phyloP scores from a whole-genome alignment of 2,329 filamentous ascomycete species.

The Diaporthe citriasiana region DNA sequence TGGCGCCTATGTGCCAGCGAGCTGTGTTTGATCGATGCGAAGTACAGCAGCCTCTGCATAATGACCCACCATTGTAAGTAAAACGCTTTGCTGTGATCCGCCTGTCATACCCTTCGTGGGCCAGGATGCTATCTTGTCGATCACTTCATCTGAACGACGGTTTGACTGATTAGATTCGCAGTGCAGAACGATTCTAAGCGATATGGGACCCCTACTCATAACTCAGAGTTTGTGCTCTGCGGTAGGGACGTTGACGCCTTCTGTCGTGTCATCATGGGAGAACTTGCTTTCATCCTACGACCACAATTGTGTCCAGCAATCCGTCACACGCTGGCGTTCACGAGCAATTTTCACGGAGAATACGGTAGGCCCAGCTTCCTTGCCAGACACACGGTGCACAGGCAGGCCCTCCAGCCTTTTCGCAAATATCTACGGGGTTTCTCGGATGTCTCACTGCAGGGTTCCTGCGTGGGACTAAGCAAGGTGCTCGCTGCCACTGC shows the following conservation, averaged over 20 bases:
- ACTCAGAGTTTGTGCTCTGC: not conserved
- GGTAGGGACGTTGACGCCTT: not conserved
- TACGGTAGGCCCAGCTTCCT: not conserved
- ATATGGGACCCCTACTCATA: rapidly evolving
- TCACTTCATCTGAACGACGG: no score
- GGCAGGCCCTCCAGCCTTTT: not conserved
- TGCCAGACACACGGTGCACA: not conserved
- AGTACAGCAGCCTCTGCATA: slow-evolving; percentile 3
- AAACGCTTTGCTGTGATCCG: no score
- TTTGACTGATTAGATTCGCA: not conserved
- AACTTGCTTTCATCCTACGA: not conserved
- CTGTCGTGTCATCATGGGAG: slow-evolving; percentile 18
- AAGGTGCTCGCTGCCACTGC: not conserved
- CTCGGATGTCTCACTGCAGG: not conserved
- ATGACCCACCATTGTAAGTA: slow-evolving; percentile 1
- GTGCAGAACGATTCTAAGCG: not conserved
- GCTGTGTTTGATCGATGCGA: not conserved
- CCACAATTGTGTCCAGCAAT: not conserved
- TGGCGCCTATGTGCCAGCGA: not conserved
- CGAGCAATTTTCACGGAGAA: not conserved
- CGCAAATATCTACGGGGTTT: not conserved
- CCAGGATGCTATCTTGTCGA: no score
- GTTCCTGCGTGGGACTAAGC: not conserved
- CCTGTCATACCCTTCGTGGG: no score
- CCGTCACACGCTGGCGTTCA: not conserved